phyloP scores from a whole-genome alignment of 352 stramenopile species.

The Phytophthora meadii region DNA sequence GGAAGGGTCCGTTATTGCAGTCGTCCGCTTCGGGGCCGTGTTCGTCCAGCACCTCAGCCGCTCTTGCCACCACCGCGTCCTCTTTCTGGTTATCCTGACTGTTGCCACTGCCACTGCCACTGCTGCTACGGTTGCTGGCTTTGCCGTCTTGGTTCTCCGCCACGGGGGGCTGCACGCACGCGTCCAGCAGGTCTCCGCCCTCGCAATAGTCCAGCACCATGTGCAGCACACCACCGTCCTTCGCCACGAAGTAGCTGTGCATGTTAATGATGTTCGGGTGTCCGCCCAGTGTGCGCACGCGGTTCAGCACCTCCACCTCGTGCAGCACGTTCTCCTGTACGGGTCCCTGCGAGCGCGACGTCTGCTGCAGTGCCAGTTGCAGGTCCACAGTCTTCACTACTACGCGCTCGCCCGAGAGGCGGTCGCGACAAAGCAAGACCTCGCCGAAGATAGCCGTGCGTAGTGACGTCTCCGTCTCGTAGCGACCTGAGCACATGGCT shows the following conservation, averaged over 20 bases:
- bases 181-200: conserved; percentile 74
- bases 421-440: conserved; percentile 70
- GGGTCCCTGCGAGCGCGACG: conserved; percentile 51
- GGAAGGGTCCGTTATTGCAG: conserved; percentile 10
- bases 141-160: conserved; percentile 1
- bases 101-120: background rate
- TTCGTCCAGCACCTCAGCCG: conserved; percentile 1
- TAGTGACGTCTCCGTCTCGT: conserved; percentile 54
- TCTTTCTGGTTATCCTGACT: conserved; percentile 17
- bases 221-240: conserved; percentile 54
- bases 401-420: conserved; percentile 58
- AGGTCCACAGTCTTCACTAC: conserved; percentile 81
- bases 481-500: conserved; percentile 41
- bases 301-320: conserved; percentile 73
- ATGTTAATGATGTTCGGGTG: conserved; percentile 80
- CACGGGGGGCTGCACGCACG: conserved; percentile 40
- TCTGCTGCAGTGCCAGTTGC: conserved; percentile 56
- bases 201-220: conserved; percentile 85
- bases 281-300: conserved; percentile 56
- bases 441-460: conserved; percentile 74
- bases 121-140: conserved; percentile 11
- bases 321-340: conserved; percentile 78
- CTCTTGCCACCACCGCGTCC: background rate
- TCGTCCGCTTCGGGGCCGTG: conserved; percentile 11
- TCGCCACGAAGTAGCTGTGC: conserved; percentile 70